Conservation (phyloP, 495 filamentous ascomycete species). For the Neurospora sp. region DNA sequence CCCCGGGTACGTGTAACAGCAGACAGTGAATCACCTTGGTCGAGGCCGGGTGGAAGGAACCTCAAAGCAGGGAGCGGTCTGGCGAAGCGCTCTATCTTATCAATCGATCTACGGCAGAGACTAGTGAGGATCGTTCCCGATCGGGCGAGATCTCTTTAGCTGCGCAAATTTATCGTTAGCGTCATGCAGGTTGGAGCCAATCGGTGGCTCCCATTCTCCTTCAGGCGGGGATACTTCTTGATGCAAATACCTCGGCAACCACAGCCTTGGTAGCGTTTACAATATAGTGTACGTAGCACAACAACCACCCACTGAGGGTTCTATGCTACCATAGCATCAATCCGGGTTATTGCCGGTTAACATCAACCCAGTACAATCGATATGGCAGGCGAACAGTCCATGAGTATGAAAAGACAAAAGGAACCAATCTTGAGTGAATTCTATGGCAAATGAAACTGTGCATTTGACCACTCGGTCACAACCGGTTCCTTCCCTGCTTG, state of each 20-base stretch:
- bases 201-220: background rate
- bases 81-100: conserved; percentile 8
- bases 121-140: background rate
- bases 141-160: background rate
- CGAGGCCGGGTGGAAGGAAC: background rate
- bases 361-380: background rate
- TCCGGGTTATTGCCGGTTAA: background rate
- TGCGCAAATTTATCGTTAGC: background rate
- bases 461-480: no score
- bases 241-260: no score
- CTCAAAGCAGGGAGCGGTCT: background rate
- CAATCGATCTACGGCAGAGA: conserved; percentile 14
- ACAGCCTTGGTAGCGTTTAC: no score
- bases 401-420: background rate
- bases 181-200: background rate
- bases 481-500: background rate
- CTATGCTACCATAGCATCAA: background rate
- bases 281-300: no score
- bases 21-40: background rate
- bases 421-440: background rate
- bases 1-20: background rate
- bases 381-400: background rate
- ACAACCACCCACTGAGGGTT: background rate
- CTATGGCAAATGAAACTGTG: background rate
- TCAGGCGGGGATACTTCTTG: no score